Conservation (phyloP, 805 yeast genomes). For the Naumovozyma dairenensis region DNA sequence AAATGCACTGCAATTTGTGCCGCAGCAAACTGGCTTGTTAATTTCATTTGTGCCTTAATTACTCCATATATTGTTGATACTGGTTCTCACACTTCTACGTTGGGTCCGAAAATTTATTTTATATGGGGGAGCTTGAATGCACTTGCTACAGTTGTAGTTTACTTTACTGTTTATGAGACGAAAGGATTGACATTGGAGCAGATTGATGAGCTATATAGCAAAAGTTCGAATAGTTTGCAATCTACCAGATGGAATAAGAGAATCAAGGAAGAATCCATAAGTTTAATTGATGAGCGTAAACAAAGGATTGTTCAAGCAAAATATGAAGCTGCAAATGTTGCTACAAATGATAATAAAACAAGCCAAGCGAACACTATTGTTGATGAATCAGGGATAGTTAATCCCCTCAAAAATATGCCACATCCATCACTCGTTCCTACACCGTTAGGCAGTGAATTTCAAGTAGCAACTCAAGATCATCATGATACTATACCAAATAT, state of each 20-base stretch:
- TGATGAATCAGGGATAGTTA: background rate
- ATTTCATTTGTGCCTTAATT: conserved; percentile 62
- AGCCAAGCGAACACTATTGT: background rate
- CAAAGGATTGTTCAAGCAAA: background rate
- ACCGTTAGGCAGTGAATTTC: too few relatives aligned
- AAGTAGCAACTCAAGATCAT: too few relatives aligned
- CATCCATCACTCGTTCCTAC: too few relatives aligned
- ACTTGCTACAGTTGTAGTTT: conserved; percentile 49
- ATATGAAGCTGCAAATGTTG: conserved; percentile 1
- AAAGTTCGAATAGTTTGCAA: conserved; percentile 44
- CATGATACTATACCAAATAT: background rate
- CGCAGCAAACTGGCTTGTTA: conserved; percentile 72
- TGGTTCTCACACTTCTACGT: conserved; percentile 54
- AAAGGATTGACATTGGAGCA: conserved; percentile 74
- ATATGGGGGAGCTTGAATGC: conserved; percentile 70
- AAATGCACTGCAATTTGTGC: conserved; percentile 68
- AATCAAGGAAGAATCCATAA: conserved; percentile 10
- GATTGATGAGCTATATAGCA: conserved; percentile 62
- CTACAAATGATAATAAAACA: background rate
- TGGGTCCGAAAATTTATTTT: conserved; percentile 66
- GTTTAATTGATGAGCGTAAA: background rate
- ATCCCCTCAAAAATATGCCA: too few relatives aligned
- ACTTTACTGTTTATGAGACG: conserved; percentile 67
- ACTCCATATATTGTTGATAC: conserved; percentile 70
- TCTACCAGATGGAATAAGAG: conserved; percentile 36